Evolutionary conservation across 495 filamentous ascomycete genomes (phyloP), one percentile per base, ranked within the genome.

Genomic region (Podospora conica): DNA sequence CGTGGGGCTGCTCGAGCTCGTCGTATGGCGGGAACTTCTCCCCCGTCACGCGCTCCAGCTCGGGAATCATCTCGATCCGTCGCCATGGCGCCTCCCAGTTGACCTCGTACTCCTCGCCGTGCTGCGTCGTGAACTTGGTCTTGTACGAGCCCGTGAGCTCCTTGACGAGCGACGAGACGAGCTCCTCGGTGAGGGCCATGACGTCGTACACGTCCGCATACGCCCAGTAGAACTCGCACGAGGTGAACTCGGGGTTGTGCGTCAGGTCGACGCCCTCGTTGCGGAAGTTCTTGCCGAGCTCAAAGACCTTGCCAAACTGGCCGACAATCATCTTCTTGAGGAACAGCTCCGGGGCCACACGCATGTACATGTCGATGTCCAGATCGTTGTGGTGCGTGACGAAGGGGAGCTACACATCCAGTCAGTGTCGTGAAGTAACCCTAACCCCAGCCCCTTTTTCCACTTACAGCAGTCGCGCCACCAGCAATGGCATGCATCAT

Each of bases 1-100:
- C 91, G 79, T 92, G 92, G 10, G 86, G 77, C 1, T 93, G 98
- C 83, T 98, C 93, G 0, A 98, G 86, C 78, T 97, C 86, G 69
- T 92, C 87, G 40, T 87, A 86, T 1, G 93, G 87, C 10, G 95
- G 95, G 84, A 99, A 99, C 74, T 90, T 96, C 78, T 96, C 91
- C 60, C 92, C 93, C 0, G 88, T 91, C 22, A 88, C 90, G 72
- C 91, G 86, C 81, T 98, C 95, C 1, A 99, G 84, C 22, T 89
- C 91, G 6, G 93, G 91, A 61, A 99, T 98, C 93, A 99, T 99
- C 77, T 97, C 91, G 48, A 99, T 85, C 63, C 92, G 82, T 73
- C 89, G 87, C 95, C 96, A 99, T 23, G 95, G 95, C 53, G 86
- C 87, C 76, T 90, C 90, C 96, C 96, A 99, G 85, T 98, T 96